Conservation (phyloP, 1,284 basidiomycete genomes). For the Cryptococcus sp. region DNA sequence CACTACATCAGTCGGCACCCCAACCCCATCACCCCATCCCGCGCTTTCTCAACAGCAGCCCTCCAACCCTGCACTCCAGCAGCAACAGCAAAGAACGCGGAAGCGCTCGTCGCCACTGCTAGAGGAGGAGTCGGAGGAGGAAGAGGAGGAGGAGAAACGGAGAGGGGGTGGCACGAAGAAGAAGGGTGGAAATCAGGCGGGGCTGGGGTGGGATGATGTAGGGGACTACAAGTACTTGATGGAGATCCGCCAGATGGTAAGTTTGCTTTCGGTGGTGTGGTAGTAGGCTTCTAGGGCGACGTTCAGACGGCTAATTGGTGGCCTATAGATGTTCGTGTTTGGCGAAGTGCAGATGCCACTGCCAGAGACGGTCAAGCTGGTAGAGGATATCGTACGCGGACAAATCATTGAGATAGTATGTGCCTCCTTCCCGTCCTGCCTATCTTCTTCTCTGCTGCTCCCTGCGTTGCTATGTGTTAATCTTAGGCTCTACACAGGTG, state of each 20-base stretch:
- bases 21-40: not conserved
- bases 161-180: conserved; percentile 21
- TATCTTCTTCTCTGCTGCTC: not conserved
- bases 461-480: not conserved
- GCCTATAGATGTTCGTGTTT: conserved; percentile 85
- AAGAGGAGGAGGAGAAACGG: conserved; percentile 35
- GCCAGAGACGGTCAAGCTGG: conserved; percentile 79
- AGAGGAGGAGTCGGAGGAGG: conserved; percentile 31
- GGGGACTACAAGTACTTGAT: conserved; percentile 67
- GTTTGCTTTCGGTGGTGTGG: conserved; percentile 11
- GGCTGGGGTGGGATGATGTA: conserved; percentile 12
- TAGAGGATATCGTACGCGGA: conserved; percentile 92
- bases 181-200: conserved; percentile 17
- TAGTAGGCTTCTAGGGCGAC: not conserved
- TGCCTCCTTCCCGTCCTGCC: not conserved
- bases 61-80: not conserved
- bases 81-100: conserved; percentile 10
- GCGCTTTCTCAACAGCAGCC: not conserved
- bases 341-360: conserved; percentile 89
- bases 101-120: conserved; percentile 21
- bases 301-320: not conserved
- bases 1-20: not conserved
- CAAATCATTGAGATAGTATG: conserved; percentile 88
- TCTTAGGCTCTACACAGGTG: conserved; percentile 57
- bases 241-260: conserved; percentile 79